A percentile compares a stretch with the other conserved stretches of the same genome.
Evolutionary conservation across 352 stramenopile species (phyloP).

Genomic region (Pilasporangium apinafurcum): DNA sequence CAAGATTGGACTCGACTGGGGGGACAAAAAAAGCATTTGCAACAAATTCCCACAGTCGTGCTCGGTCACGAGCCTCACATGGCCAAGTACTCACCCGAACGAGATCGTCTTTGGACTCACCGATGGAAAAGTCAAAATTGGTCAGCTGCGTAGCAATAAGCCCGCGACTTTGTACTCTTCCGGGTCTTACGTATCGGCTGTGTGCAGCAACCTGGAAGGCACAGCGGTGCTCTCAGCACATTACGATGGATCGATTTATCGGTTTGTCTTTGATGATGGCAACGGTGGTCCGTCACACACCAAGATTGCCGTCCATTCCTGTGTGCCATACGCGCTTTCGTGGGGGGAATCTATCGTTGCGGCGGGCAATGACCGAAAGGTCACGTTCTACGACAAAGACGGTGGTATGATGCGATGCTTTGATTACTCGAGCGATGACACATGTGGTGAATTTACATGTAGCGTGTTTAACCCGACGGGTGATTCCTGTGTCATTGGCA

Average conservation of each 20-base stretch:
- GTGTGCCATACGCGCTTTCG: slow-evolving; percentile 85
- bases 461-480: slow-evolving; percentile 88
- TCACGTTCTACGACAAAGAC: slow-evolving; percentile 90
- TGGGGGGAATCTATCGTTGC: slow-evolving; percentile 90
- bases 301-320: slow-evolving; percentile 87
- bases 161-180: slow-evolving; percentile 84
- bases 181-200: slow-evolving; percentile 72
- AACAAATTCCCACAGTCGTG: slow-evolving; percentile 91
- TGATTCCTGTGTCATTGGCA: slow-evolving; percentile 89
- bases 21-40: slow-evolving; percentile 95
- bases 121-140: slow-evolving; percentile 92
- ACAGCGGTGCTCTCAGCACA: slow-evolving; percentile 88
- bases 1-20: slow-evolving; percentile 92
- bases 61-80: slow-evolving; percentile 87
- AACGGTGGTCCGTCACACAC: slow-evolving; percentile 70
- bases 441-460: slow-evolving; percentile 77
- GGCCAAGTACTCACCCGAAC: slow-evolving; percentile 87
- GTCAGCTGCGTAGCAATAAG: slow-evolving; percentile 92
- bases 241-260: slow-evolving; percentile 90
- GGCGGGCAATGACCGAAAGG: slow-evolving; percentile 87
- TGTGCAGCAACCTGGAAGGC: slow-evolving; percentile 86
- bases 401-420: slow-evolving; percentile 82
- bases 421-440: slow-evolving; percentile 85
- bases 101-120: slow-evolving; percentile 93
- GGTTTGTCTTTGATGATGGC: slow-evolving; percentile 89